Evolutionary conservation across 2,329 filamentous ascomycete genomes (phyloP), one percentile per base, ranked within the genome.

Genomic region (Didymella pomorum): DNA sequence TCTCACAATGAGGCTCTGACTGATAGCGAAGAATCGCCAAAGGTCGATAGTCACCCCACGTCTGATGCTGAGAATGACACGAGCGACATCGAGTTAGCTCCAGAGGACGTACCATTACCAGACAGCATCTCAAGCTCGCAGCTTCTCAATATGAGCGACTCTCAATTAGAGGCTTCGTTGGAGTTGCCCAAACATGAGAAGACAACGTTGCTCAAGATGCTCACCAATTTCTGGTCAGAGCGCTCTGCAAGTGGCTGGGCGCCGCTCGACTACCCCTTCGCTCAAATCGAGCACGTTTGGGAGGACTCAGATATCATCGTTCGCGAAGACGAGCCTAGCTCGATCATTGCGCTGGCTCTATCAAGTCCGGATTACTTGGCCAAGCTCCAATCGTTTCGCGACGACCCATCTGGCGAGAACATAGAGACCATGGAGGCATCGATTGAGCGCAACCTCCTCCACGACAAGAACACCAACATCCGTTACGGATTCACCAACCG

Each of bases 161-260:
- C 82, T 14, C 80, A 82, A 31, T 76, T 87, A 9, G 85, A 88
- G 60, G 78, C 84, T 48, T 87, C 87, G 51, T 78, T 91, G 10
- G 92, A 96, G 67, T 83, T 99, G 12, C 92, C 93, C 1, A 97
- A 92, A 71, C 92, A 98, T 71, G 92, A 97, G 72, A 95, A 94
- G 76, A 93, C 88, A 56, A 97, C 93, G 44, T 81, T 98, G 64
- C 90, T 99, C 86, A 97, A 96, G 73, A 93, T 97, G 81, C 83
- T 99, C 44, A 95, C 93, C 16, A 97, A 94, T 70, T 99, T 99
- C 77, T 99, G 95, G 95, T 96, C 95, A 2, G 96, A 99, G 78
- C 87, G 95, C 52, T 98, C 95, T 46, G 92, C 96, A 23, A 97
- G 93, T 75, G 93, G 94, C 35, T 99, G 95, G 95, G 86, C 90